phyloP scores from a whole-genome alignment of 768 basidiomycete genomes.

The Mycena sanguinolenta region DNA sequence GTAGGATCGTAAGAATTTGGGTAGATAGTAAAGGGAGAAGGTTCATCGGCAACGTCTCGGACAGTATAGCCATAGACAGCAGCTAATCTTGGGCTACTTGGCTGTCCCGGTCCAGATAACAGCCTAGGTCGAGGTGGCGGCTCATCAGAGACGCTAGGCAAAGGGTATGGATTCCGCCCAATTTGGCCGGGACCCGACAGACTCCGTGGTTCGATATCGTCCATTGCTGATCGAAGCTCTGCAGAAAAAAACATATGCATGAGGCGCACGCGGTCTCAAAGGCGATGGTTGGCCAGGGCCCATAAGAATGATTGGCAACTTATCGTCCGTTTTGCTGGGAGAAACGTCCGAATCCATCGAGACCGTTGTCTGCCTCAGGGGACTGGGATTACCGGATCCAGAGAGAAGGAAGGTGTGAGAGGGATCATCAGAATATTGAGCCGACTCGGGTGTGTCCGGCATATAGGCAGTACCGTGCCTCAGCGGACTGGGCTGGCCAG shows the following conservation, averaged over 20 bases:
- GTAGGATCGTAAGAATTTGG: not conserved
- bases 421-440: conserved; percentile 13
- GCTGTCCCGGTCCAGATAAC: conserved; percentile 32
- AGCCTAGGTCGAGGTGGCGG: conserved; percentile 10
- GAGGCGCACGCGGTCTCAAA: conserved; percentile 23
- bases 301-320: not conserved
- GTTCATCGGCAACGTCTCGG: not conserved
- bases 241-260: conserved; percentile 23
- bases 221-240: conserved; percentile 9
- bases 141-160: conserved; percentile 6
- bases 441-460: conserved; percentile 35
- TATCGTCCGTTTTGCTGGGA: conserved; percentile 5
- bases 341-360: conserved; percentile 14
- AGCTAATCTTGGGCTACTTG: conserved; percentile 13
- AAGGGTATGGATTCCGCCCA: conserved; percentile 16
- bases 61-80: conserved; percentile 11
- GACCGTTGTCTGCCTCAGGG: conserved; percentile 23
- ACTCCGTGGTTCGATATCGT: conserved; percentile 16
- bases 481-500: conserved; percentile 43
- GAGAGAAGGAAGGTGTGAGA: conserved; percentile 6
- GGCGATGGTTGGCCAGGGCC: conserved; percentile 22
- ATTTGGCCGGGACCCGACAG: conserved; percentile 28
- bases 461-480: conserved; percentile 42
- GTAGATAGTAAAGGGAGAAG: not conserved
- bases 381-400: conserved; percentile 28